These are phyloP conservation scores for Kwoniella pini DNA, from an alignment of 768 basidiomycete genomes.

Conservation along the genomic window DNA sequence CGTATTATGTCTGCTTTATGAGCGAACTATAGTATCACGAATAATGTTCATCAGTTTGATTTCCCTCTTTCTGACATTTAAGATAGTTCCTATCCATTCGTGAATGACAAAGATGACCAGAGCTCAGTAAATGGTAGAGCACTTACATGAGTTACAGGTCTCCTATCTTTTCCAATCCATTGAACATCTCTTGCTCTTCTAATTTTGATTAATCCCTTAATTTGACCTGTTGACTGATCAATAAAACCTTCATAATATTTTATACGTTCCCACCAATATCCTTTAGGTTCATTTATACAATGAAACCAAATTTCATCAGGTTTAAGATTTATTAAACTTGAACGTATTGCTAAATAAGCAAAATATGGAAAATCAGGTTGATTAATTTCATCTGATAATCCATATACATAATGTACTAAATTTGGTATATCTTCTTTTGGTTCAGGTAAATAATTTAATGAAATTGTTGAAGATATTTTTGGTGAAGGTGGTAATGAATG, in stretches of 20 bases:
- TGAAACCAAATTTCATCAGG: conserved; percentile 52
- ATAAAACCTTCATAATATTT: conserved; percentile 39
- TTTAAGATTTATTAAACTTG: conserved; percentile 41
- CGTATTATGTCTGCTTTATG: conserved; percentile 52
- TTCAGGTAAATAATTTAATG: conserved; percentile 26
- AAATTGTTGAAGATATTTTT: conserved; percentile 11
- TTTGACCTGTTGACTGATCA: conserved; percentile 21
- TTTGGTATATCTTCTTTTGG: conserved; percentile 41
- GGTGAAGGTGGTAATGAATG: conserved; percentile 30
- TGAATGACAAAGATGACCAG: too few relatives aligned
- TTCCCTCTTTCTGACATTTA: too few relatives aligned
- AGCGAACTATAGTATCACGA: conserved; percentile 31
- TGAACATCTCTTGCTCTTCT: conserved; percentile 39
- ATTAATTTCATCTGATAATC: conserved; percentile 40
- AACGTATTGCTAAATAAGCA: conserved; percentile 50
- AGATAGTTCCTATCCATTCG: too few relatives aligned
- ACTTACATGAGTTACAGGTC: conserved; percentile 42
- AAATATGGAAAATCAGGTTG: conserved; percentile 49
- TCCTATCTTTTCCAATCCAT: conserved; percentile 33
- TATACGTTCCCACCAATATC: conserved; percentile 53
- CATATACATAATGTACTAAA: conserved; percentile 53
- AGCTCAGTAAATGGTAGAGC: too few relatives aligned
- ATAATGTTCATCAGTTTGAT: too few relatives aligned
- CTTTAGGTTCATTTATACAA: conserved; percentile 45
- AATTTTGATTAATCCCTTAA: conserved; percentile 32